Evolutionary conservation across 352 stramenopile species (phyloP), one percentile per base, ranked within the genome.

Genomic region (Phytophthora hibernalis): DNA sequence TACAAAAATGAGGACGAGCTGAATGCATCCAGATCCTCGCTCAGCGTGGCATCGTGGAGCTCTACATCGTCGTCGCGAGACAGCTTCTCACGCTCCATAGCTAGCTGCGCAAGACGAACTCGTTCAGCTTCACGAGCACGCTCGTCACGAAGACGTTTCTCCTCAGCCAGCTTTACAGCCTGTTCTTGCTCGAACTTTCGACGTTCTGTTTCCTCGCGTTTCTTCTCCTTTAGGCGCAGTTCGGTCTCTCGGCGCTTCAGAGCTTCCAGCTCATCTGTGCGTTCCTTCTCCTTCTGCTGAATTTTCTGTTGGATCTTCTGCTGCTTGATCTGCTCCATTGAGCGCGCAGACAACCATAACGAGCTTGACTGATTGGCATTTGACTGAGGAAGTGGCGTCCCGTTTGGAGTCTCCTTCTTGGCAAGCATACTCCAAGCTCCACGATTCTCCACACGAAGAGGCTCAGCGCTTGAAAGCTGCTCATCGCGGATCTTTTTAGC

Each of bases 1-100:
- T 82, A 94, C 79, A 95, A 85, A 85, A 95, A 96, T 45, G 86
- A 93, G 52, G 88, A 94, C 43, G 88, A 93, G 71, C 86, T 94
- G 74, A 96, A 96, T 48, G 82, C 81, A 74, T 92, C 85, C 61
- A 96, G 62, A 64, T 96, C 88, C 45, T 94, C 82, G 22, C 73
- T 92, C 59, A 93, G 62, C 21, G 78, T 90, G 59, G 84, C 74
- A 30, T 95, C 84, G 65, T 93, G 83, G 26, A 85, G 74, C 49
- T 92, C 82, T 7, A 82, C 61, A 52, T 90, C 87, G 18, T 93
- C 76, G 47, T 89, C 76, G 43, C 67, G 72, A 31, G 71, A 73
- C 50, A 94, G 54, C 54, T 96, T 96, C 42, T 91, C 85, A 20
- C 73, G 77, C 50, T 90, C 83, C 30, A 85, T 74, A 28, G 74